phyloP scores from a whole-genome alignment of 2,329 filamentous ascomycete genomes.

The Fusarium albosuccineum region DNA sequence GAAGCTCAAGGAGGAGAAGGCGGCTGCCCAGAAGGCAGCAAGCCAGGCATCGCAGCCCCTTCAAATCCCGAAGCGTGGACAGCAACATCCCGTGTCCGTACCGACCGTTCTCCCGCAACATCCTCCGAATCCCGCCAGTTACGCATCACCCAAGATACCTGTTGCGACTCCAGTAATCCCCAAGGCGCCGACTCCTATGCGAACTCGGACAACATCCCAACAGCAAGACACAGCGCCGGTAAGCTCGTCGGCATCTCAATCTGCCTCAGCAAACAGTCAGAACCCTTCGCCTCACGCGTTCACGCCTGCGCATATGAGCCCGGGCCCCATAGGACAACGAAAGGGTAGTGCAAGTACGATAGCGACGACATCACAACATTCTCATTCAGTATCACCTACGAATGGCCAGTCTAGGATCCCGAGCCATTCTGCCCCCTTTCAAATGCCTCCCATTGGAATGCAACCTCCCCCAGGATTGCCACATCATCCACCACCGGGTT shows the following conservation, averaged over 20 bases:
- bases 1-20: conserved; percentile 77
- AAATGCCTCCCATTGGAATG: conserved; percentile 68
- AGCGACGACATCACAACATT: conserved; percentile 47
- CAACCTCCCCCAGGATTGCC: conserved; percentile 57
- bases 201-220: conserved; percentile 82
- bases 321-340: conserved; percentile 72
- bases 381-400: conserved; percentile 70
- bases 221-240: conserved; percentile 80
- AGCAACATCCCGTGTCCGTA: conserved; percentile 58
- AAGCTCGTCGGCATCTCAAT: conserved; percentile 78
- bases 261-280: conserved; percentile 66
- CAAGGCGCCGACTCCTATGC: conserved; percentile 84
- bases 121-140: conserved; percentile 66
- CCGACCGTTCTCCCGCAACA: conserved; percentile 70
- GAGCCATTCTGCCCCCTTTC: conserved; percentile 62
- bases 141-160: conserved; percentile 83
- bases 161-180: conserved; percentile 84
- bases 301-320: conserved; percentile 75
- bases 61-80: conserved; percentile 55
- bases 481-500: conserved; percentile 59
- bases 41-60: conserved; percentile 52
- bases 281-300: conserved; percentile 71
- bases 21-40: conserved; percentile 51
- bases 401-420: conserved; percentile 51
- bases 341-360: conserved; percentile 68